Percentiles rank a stretch among this genome's conserved stretches.
These are phyloP conservation scores for Microbotryum scabiosae DNA, from an alignment of 1,284 basidiomycete genomes.

Conservation along the genomic window DNA sequence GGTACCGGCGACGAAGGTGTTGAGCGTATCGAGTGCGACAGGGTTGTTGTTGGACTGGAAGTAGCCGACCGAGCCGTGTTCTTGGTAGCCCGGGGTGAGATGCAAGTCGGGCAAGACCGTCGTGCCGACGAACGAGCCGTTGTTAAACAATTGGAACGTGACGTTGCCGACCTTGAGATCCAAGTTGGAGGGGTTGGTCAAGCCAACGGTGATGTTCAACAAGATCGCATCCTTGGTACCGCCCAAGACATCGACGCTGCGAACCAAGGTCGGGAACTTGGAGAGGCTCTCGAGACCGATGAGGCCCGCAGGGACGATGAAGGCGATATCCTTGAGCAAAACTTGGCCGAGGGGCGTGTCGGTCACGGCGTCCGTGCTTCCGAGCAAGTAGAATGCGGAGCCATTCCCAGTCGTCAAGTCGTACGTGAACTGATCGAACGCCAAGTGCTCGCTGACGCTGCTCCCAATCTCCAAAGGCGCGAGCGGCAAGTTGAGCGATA, in stretches of 20 bases:
- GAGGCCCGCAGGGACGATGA: slow-evolving; percentile 61
- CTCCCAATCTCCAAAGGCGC: slow-evolving; percentile 50
- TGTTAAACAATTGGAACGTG: slow-evolving; percentile 51
- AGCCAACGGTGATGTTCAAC: slow-evolving; percentile 53
- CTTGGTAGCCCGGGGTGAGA: slow-evolving; percentile 36
- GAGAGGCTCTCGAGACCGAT: slow-evolving; percentile 57
- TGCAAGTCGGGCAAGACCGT: slow-evolving; percentile 47
- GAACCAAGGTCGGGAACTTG: slow-evolving; percentile 51
- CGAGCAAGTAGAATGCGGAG: slow-evolving; percentile 54
- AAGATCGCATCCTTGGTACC: slow-evolving; percentile 56
- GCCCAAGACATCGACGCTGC: slow-evolving; percentile 59
- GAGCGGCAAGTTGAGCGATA: slow-evolving; percentile 56
- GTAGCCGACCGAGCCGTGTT: slow-evolving; percentile 34
- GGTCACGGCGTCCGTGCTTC: slow-evolving; percentile 56
- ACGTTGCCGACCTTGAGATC: slow-evolving; percentile 45
- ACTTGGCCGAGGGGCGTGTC: slow-evolving; percentile 56
- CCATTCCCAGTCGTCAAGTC: slow-evolving; percentile 44
- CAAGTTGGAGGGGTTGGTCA: slow-evolving; percentile 66
- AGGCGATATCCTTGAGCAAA: slow-evolving; percentile 62
- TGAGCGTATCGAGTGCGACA: slow-evolving; percentile 56
- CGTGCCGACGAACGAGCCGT: slow-evolving; percentile 51
- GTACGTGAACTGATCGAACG: slow-evolving; percentile 39
- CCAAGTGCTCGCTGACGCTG: slow-evolving; percentile 46
- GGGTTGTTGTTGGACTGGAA: slow-evolving; percentile 55
- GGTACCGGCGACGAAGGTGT: slow-evolving; percentile 55